Evolutionary conservation across 208 protist species (phyloP), one percentile per base, ranked within the genome.

Genomic region (Blastocrithidia nonstop): DNA sequence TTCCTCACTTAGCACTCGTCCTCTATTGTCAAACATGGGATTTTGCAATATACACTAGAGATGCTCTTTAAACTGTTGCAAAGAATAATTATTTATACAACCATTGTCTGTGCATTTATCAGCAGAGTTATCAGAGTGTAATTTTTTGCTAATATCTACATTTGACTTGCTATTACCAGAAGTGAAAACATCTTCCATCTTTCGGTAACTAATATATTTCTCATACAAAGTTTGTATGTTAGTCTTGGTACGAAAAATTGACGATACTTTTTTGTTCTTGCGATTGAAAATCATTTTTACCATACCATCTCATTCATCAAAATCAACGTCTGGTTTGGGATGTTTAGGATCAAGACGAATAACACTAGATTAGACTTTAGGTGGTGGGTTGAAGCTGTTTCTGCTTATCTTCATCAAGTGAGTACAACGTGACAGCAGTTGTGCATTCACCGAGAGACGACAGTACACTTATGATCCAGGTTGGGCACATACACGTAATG

Each of bases 241-340:
- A 4, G 65, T 70, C 45, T 96, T 97, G 1, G 67, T 84, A 15
- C 77, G 68, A 58, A 99, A 99, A 21, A 98, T 93, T 21, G 94
- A 94, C 4, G 77, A 77, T 1, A 99, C 66, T 29, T 97, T 99
- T 63, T 98, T 99, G 66, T 99, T 99, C 73, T 99, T 99, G 33
- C 97, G 82, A 28, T 82, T 90, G 68, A 99, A 99, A 36, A 96
- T 93, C 40, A 99, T 66, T 45, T 92, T 89, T 5, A 99, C 83
- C 8, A 99, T 72, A 13, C 97, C 98, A 51, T 99, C 98, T 97
- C 97, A 99, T 73, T 99, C 98, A 46, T 96, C 63, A 62, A 99
- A 99, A 62, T 99, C 96, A 22, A 99, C 91, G 24, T 87, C 76
- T 36, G 98, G 98, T 1, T 81, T 76, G 11, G 96, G 95, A 54